phyloP scores from a whole-genome alignment of 805 yeast species.

The Metschnikowia arizonensis region DNA sequence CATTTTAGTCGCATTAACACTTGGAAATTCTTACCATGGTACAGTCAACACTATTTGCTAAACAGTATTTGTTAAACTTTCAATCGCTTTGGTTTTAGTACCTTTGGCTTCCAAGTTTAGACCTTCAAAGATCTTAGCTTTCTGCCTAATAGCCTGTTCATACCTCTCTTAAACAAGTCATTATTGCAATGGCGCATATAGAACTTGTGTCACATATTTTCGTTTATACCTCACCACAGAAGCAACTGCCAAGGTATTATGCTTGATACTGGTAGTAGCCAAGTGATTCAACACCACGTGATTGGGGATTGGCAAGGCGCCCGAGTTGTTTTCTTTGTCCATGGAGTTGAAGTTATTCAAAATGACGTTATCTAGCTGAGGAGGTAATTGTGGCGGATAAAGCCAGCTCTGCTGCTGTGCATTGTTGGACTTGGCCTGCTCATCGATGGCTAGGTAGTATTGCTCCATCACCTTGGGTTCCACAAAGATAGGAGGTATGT shows the following conservation, averaged over 20 bases:
- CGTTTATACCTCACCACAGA: constrained; percentile 83
- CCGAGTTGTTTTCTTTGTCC: constrained; percentile 75
- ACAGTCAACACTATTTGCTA: too few species aligned
- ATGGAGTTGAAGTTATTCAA: constrained; percentile 60
- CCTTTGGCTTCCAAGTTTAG: too few species aligned
- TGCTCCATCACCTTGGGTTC: constrained; percentile 87
- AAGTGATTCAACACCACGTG: constrained; percentile 91
- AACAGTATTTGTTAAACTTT: too few species aligned
- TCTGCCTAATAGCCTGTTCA: too few species aligned
- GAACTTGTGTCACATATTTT: constrained; percentile 85
- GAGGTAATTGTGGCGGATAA: constrained; percentile 95
- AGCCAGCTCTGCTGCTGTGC: constrained; percentile 61
- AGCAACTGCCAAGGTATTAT: constrained; percentile 90
- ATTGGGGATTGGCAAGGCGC: constrained; percentile 89
- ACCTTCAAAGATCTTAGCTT: too few species aligned
- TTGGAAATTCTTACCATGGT: too few species aligned
- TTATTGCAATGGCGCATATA: constrained; percentile 66
- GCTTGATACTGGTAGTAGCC: constrained; percentile 94
- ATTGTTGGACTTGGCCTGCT: constrained; percentile 54
- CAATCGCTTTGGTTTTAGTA: too few species aligned
- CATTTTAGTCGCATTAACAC: too few species aligned
- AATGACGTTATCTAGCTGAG: constrained; percentile 91
- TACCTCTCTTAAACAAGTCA: not conserved
- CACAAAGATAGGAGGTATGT: constrained; percentile 78
- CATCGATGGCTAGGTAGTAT: constrained; percentile 71